Base-by-base conservation (phyloP, 371 early-diverging fungal species). In the Saksenaea vasiformis region DNA sequence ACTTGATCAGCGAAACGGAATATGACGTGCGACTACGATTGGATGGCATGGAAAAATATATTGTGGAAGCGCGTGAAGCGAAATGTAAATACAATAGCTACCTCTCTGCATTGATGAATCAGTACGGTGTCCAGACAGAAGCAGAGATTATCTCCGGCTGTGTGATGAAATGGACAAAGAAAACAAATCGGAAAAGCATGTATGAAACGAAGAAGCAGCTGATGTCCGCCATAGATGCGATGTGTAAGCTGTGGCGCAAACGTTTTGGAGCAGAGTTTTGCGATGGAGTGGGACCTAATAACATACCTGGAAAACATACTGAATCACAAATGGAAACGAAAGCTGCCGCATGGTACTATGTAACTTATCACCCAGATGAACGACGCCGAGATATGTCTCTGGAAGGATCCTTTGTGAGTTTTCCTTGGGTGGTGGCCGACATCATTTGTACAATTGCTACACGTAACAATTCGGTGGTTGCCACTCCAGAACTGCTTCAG, bases 331-430 rank as follows among this genome's bases (percentile, higher is more conserved):
- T 64, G 15, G 62, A 71, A 28, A 63, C 58, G n/a, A 90, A 88
- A 58, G 91, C 89, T 1, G 83, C 85, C 1, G 89, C 90, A 0
- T 90, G 88, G 90, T 91, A 91, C 56, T 86, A 85, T 35, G 87
- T 85, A 4, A 83, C 87, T 0, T 91, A 91, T 61, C 77, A 85
- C 58, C 71, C 71, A 0, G 44, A 67, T 5, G 78, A 78, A 53
- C 54, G 61, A 27, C 41, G 44, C 60, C 43, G 68, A 67, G 3
- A 58, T 62, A 36, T 51, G 8, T 67, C 71, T 5, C 14, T 62
- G 1, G 71, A 74, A 51, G 73, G 69, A 0, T 60, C 44, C 1
- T 74, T 76, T 35, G 64, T 87, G 24, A 82, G 87, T 24, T 91
- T 91, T 62, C 85, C 87, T 19, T 91, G 92, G 92, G 60, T 83